Evolutionary conservation across 176 grass and related monocot species (phyloP).

Genomic region (Lolium rigidum): DNA sequence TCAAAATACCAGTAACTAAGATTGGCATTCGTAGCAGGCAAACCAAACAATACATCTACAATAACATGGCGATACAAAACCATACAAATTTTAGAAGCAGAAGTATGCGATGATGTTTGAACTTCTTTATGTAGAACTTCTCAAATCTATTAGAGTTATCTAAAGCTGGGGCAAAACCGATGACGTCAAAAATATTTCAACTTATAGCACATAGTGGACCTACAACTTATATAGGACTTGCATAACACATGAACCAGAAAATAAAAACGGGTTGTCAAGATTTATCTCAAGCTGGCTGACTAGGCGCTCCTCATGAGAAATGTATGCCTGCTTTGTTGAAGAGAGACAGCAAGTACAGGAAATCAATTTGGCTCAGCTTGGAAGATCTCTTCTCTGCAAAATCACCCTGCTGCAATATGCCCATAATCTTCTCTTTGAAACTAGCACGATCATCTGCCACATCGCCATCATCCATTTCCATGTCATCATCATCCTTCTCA

Average conservation of each 20-base stretch:
- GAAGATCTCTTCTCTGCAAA: conserved; percentile 93
- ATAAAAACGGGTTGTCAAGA: background rate
- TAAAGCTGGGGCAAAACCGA: background rate
- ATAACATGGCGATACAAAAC: too few relatives aligned
- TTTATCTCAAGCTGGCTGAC: background rate
- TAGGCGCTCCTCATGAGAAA: conserved; percentile 64
- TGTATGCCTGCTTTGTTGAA: conserved; percentile 93
- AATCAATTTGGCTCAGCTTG: conserved; percentile 88
- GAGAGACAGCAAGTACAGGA: conserved; percentile 91
- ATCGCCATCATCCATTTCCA: conserved; percentile 61
- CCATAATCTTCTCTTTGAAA: conserved; percentile 91
- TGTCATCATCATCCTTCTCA: conserved; percentile 79
- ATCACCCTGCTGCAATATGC: conserved; percentile 80
- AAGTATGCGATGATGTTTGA: background rate
- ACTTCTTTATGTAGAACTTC: background rate
- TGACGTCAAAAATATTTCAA: background rate
- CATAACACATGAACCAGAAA: conserved; percentile 8
- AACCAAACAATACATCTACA: background rate
- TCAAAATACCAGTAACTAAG: background rate
- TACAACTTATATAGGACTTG: background rate
- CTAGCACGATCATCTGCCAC: conserved; percentile 30
- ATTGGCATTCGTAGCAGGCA: background rate
- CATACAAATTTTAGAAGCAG: background rate
- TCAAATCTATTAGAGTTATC: background rate
- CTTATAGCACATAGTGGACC: background rate